Evolutionary conservation across 2,329 filamentous ascomycete species (phyloP).

Genomic region (Pseudopyrenochaeta lycopersici): DNA sequence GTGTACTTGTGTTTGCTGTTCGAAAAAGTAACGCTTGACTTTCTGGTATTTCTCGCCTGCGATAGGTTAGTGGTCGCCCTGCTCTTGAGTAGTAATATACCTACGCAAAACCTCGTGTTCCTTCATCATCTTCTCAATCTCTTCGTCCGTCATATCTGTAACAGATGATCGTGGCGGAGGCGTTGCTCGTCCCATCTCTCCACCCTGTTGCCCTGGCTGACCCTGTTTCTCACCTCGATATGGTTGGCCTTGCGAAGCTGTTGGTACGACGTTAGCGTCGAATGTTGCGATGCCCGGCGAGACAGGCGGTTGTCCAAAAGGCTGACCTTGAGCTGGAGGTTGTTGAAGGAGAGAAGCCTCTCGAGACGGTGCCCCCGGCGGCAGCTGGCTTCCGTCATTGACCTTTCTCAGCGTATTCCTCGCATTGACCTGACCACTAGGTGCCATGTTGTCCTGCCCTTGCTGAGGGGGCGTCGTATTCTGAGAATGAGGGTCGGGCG

Average conservation of each 20-base stretch:
- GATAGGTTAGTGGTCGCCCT: slow-evolving; percentile 8
- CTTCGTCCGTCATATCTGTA: slow-evolving; percentile 58
- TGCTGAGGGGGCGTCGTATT: slow-evolving; percentile 42
- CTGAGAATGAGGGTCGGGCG: slow-evolving; percentile 32
- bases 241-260: slow-evolving; percentile 55
- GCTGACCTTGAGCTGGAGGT: slow-evolving; percentile 48
- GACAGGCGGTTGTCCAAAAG: slow-evolving; percentile 44
- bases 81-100: slow-evolving; percentile 13
- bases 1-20: slow-evolving; percentile 88
- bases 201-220: slow-evolving; percentile 32
- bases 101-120: slow-evolving; percentile 61
- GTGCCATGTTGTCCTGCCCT: slow-evolving; percentile 45
- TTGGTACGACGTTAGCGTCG: slow-evolving; percentile 56
- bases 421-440: slow-evolving; percentile 26
- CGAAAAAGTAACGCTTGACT: slow-evolving; percentile 97
- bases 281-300: slow-evolving; percentile 53
- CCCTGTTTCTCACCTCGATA: slow-evolving; percentile 50
- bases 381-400: slow-evolving; percentile 39
- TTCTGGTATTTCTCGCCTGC: slow-evolving; percentile 95
- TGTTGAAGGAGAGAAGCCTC: slow-evolving; percentile 48
- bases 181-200: slow-evolving; percentile 52
- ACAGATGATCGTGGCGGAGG: slow-evolving; percentile 54
- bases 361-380: slow-evolving; percentile 41
- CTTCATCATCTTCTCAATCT: slow-evolving; percentile 57
- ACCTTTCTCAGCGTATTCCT: slow-evolving; percentile 48